phyloP scores from a whole-genome alignment of 441 rosid species.

The Pelargonium exstipulatum region DNA sequence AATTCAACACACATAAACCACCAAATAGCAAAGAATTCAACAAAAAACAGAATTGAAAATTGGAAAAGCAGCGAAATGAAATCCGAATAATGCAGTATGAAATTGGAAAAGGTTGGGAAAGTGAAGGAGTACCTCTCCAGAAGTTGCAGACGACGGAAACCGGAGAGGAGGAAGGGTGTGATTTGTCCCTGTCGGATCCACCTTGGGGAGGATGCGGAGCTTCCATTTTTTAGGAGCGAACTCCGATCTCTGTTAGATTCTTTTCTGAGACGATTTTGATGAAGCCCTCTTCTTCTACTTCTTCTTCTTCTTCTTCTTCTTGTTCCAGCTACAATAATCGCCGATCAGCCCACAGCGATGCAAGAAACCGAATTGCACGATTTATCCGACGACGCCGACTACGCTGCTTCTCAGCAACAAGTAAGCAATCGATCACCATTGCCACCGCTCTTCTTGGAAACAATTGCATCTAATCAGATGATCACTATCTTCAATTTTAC shows the following conservation, averaged over 20 bases:
- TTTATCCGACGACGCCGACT: conserved; percentile 95
- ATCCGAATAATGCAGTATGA: neutral
- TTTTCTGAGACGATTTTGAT: too few relatives aligned
- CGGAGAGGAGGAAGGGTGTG: conserved; percentile 65
- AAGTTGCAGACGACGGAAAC: conserved; percentile 68
- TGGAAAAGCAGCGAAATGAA: neutral
- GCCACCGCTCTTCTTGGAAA: too few relatives aligned
- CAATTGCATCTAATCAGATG: too few relatives aligned
- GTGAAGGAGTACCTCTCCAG: conserved; percentile 68
- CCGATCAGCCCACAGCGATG: conserved; percentile 27
- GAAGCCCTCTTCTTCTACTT: too few relatives aligned
- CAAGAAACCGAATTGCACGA: conserved; percentile 78
- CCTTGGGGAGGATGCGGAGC: conserved; percentile 32
- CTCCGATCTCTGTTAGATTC: conserved; percentile 24
- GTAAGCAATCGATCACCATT: conserved; percentile 38
- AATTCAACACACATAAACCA: too few relatives aligned
- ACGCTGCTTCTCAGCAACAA: conserved; percentile 82
- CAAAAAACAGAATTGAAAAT: neutral
- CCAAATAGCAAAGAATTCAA: too few relatives aligned
- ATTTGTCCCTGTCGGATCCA: conserved; percentile 73
- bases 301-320: conserved; percentile 9
- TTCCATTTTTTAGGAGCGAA: conserved; percentile 43
- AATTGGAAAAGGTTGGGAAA: neutral
- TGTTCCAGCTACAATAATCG: conserved; percentile 1
- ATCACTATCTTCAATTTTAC: neutral